Percentiles rank a stretch among this genome's conserved stretches.
phyloP scores from a whole-genome alignment of 345 rosid species.

The Mangifera indica region DNA sequence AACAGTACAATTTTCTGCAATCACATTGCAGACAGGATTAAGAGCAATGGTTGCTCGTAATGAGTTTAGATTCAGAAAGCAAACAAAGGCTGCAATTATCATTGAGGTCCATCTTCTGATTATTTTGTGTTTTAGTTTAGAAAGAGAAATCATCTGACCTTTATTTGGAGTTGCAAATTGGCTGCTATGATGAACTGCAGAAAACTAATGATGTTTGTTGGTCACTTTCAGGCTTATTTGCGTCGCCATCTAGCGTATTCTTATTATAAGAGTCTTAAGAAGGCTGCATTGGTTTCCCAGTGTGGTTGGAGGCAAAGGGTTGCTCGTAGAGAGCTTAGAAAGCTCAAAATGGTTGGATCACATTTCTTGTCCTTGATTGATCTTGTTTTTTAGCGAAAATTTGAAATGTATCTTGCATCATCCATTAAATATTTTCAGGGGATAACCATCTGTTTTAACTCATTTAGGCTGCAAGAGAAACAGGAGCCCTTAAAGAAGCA shows the following conservation, averaged over 20 bases:
- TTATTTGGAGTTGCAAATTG: constrained; percentile 3
- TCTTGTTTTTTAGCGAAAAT: constrained; percentile 3
- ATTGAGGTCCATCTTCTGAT: constrained; percentile 61
- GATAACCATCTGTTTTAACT: constrained; percentile 28
- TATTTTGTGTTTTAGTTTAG: neutral
- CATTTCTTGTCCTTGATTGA: constrained; percentile 16
- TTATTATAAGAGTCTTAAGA: constrained; percentile 77
- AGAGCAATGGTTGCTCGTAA: constrained; percentile 95
- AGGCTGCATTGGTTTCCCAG: constrained; percentile 75
- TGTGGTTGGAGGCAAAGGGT: constrained; percentile 96
- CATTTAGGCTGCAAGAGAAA: constrained; percentile 85
- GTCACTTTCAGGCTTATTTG: constrained; percentile 65
- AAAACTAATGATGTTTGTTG: constrained; percentile 13
- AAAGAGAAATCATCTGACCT: constrained; percentile 16
- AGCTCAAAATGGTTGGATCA: constrained; percentile 75
- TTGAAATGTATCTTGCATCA: neutral
- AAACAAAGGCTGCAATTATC: constrained; percentile 83
- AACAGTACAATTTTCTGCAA: constrained; percentile 52
- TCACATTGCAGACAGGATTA: constrained; percentile 75
- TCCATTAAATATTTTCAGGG: constrained; percentile 13
- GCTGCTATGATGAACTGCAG: constrained; percentile 11
- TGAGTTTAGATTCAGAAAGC: constrained; percentile 89
- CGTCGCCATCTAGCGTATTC: constrained; percentile 63
- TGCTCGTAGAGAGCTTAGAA: constrained; percentile 91
- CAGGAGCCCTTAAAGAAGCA: constrained; percentile 97